A percentile compares a stretch with the other conserved stretches of the same genome.
Evolutionary conservation across 2,329 filamentous ascomycete species (phyloP).

Genomic region (Xylaria arbuscula): DNA sequence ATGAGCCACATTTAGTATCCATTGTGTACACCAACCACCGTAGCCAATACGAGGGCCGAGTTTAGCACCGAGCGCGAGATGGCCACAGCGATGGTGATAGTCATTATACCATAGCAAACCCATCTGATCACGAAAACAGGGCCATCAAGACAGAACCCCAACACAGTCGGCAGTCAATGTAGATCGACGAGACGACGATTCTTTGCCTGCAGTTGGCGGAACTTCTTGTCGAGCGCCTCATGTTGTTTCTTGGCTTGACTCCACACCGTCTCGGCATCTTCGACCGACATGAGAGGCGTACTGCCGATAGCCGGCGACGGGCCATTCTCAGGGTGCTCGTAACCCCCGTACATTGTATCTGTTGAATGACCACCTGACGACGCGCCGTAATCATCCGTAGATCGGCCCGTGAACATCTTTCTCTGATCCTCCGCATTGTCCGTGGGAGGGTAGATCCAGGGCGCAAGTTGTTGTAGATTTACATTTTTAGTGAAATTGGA

Average conservation of each 20-base stretch:
- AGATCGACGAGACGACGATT: slow-evolving; percentile 48
- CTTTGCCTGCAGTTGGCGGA: slow-evolving; percentile 48
- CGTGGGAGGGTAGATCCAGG: slow-evolving; percentile 65
- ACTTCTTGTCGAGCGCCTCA: slow-evolving; percentile 51
- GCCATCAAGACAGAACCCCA: slow-evolving; percentile 30
- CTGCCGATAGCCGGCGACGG: slow-evolving; percentile 55
- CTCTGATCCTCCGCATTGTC: slow-evolving; percentile 54
- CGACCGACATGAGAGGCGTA: slow-evolving; percentile 68
- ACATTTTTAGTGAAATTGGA: slow-evolving; percentile 60
- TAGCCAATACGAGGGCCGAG: slow-evolving; percentile 32
- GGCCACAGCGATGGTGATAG: slow-evolving; percentile 34
- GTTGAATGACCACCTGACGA: slow-evolving; percentile 28
- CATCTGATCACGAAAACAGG: slow-evolving; percentile 38
- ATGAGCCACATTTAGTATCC: slow-evolving; percentile 21
- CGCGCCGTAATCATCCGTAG: slow-evolving; percentile 42
- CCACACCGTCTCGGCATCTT: slow-evolving; percentile 70
- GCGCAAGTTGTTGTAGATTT: slow-evolving; percentile 65
- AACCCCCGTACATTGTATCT: slow-evolving; percentile 46
- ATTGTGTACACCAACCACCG: slow-evolving; percentile 30
- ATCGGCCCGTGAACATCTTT: slow-evolving; percentile 45
- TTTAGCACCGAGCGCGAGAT: slow-evolving; percentile 33
- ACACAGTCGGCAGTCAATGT: slow-evolving; percentile 46
- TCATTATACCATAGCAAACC: slow-evolving; percentile 35
- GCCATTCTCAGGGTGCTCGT: slow-evolving; percentile 47
- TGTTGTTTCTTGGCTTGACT: slow-evolving; percentile 51